A percentile compares a stretch with the other conserved stretches of the same genome.
These are phyloP conservation scores for Neonectria ditissima DNA, from an alignment of 2,329 filamentous ascomycete species.

Conservation along the genomic window DNA sequence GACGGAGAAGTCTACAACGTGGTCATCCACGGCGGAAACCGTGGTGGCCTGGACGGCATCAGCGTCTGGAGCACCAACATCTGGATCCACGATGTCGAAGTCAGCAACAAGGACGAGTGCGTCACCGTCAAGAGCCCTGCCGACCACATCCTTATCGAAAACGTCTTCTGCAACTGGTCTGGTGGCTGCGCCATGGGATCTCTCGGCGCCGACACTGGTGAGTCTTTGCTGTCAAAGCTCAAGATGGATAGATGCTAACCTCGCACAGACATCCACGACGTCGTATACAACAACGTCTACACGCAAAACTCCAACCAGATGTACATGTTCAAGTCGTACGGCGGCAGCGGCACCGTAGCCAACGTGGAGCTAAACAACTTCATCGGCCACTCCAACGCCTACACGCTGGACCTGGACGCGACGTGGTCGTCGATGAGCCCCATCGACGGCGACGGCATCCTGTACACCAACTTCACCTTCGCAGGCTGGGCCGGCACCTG, in stretches of 20 bases:
- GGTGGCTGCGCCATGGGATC: slow-evolving; percentile 39
- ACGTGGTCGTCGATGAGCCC: slow-evolving; percentile 36
- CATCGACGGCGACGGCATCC: slow-evolving; percentile 28
- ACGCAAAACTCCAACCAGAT: slow-evolving; percentile 39
- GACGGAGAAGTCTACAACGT: slow-evolving; percentile 38
- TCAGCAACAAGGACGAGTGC: slow-evolving; percentile 41
- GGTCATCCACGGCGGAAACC: slow-evolving; percentile 33
- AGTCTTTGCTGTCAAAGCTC: neutral
- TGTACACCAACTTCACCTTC: slow-evolving; percentile 39
- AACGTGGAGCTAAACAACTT: slow-evolving; percentile 39
- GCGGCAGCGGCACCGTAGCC: slow-evolving; percentile 35
- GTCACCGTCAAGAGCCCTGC: slow-evolving; percentile 39
- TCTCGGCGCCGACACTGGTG: slow-evolving; percentile 23
- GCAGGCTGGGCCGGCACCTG: slow-evolving; percentile 40
- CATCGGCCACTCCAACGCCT: slow-evolving; percentile 38
- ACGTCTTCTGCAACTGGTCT: slow-evolving; percentile 40
- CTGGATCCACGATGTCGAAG: slow-evolving; percentile 38
- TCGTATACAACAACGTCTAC: slow-evolving; percentile 39
- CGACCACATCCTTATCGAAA: slow-evolving; percentile 37
- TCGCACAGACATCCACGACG: slow-evolving; percentile 25
- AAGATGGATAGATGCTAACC: neutral
- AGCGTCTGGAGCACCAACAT: slow-evolving; percentile 38
- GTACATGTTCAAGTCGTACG: slow-evolving; percentile 42
- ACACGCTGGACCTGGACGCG: slow-evolving; percentile 35
- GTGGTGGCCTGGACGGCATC: slow-evolving; percentile 34